Percentiles rank a stretch among this genome's conserved stretches.
Conservation (phyloP, 2,329 filamentous ascomycete genomes). For the Xenoacremonium recifei region DNA sequence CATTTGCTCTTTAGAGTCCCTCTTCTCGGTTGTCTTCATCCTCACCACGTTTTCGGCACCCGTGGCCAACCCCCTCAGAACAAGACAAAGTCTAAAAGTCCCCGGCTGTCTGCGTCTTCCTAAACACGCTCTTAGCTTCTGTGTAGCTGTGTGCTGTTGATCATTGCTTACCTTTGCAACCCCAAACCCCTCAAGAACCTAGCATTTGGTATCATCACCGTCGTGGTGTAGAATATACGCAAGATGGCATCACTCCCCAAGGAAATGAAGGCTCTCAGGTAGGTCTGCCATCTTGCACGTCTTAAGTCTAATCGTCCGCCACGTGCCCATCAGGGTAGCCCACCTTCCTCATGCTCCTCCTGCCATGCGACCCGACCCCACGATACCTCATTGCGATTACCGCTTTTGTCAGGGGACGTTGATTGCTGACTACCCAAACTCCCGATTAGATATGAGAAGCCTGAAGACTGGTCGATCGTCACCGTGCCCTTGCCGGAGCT, state of each 20-base stretch:
- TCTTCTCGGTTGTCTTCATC: too few species aligned
- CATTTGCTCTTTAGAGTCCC: too few species aligned
- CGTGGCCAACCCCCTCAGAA: too few species aligned
- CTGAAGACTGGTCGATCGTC: constrained; percentile 59
- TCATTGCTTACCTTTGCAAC: constrained; percentile 1
- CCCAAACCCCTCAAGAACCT: too few species aligned
- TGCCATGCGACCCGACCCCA: constrained; percentile 1
- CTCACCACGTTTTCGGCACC: too few species aligned
- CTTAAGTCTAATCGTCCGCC: constrained; percentile 9
- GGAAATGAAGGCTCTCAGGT: constrained; percentile 63
- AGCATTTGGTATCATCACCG: too few species aligned
- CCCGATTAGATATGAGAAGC: constrained; percentile 55
- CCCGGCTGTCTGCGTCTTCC: too few species aligned
- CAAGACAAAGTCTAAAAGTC: too few species aligned
- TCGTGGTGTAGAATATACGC: constrained; percentile 1
- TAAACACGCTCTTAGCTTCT: not conserved
- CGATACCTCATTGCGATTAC: constrained; percentile 3
- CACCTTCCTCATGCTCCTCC: constrained; percentile 5
- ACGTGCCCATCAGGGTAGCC: constrained; percentile 20
- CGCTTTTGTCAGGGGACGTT: too few species aligned
- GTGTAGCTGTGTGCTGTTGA: not conserved
- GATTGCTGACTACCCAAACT: constrained; percentile 8
- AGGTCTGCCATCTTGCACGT: constrained; percentile 22
- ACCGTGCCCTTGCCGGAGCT: constrained; percentile 60
- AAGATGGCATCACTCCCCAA: constrained; percentile 43